These are phyloP conservation scores for Yamadazyma sp. DNA, from an alignment of 805 yeast genomes.

Conservation along the genomic window DNA sequence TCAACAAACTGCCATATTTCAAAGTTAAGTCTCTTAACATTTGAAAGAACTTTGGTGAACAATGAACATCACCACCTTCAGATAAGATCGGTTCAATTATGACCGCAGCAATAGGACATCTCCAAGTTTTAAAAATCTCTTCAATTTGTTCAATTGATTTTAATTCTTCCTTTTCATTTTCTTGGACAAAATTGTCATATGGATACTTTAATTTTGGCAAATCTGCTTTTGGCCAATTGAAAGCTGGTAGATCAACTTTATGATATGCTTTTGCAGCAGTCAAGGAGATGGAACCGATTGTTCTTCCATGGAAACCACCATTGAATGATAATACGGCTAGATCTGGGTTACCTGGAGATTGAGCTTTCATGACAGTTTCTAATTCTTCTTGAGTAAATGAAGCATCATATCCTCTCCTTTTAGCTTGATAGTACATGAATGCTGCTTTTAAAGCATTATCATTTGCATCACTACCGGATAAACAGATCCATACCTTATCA, in stretches of 20 bases:
- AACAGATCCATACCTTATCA: constrained; percentile 56
- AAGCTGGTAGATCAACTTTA: constrained; percentile 86
- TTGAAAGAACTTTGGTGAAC: constrained; percentile 71
- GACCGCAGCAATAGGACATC: constrained; percentile 76
- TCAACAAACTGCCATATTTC: constrained; percentile 65
- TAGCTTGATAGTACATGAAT: constrained; percentile 51
- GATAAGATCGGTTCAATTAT: constrained; percentile 88
- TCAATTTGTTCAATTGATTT: constrained; percentile 77
- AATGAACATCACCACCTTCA: constrained; percentile 90
- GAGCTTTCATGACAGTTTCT: constrained; percentile 44
- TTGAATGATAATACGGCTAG: constrained; percentile 71
- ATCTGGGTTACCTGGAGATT: constrained; percentile 74
- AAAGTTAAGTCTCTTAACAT: constrained; percentile 72
- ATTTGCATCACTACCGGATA: constrained; percentile 59
- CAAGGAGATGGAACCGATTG: constrained; percentile 84
- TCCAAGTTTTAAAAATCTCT: constrained; percentile 49
- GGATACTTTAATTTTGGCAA: constrained; percentile 85
- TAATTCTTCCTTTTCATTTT: constrained; percentile 71
- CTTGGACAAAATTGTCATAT: constrained; percentile 52
- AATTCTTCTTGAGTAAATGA: constrained; percentile 45
- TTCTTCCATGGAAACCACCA: constrained; percentile 89
- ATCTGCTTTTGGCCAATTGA: constrained; percentile 94
- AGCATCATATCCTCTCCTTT: constrained; percentile 41
- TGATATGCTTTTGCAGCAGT: constrained; percentile 93
- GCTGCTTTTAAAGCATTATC: constrained; percentile 65